These are phyloP conservation scores for Aspergillus sp. DNA, from an alignment of 2,329 filamentous ascomycete genomes.

Conservation along the genomic window DNA sequence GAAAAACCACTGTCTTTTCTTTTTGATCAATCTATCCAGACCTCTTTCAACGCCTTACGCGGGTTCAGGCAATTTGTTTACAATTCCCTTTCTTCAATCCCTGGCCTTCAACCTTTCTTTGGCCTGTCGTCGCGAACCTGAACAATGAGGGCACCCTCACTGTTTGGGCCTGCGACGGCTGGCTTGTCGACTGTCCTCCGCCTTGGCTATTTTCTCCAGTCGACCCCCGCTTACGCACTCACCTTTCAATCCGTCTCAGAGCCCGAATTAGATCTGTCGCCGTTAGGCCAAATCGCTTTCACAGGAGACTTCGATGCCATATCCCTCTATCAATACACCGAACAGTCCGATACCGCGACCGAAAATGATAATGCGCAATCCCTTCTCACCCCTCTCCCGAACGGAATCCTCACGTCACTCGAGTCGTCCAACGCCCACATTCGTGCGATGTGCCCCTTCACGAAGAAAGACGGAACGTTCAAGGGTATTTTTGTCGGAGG, in stretches of 20 bases:
- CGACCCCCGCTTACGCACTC: constrained; percentile 32
- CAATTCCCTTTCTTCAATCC: not conserved
- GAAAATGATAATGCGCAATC: constrained; percentile 77
- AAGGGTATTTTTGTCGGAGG: constrained; percentile 83
- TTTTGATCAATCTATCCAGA: constrained; percentile 7
- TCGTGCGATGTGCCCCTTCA: constrained; percentile 81
- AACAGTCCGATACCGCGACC: constrained; percentile 65
- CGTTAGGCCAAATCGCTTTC: constrained; percentile 80
- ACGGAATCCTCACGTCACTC: constrained; percentile 76
- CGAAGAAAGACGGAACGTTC: constrained; percentile 64
- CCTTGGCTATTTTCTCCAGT: constrained; percentile 26
- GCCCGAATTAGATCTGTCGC: constrained; percentile 66
- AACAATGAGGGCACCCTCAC: constrained; percentile 49
- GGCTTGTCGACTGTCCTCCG: constrained; percentile 36
- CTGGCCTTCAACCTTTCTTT: constrained; percentile 13
- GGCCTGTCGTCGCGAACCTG: constrained; percentile 41
- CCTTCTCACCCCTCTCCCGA: constrained; percentile 78
- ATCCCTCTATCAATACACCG: constrained; percentile 82
- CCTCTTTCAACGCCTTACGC: constrained; percentile 17
- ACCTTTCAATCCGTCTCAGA: constrained; percentile 39
- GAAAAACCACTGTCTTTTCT: constrained; percentile 9
- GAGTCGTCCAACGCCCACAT: constrained; percentile 81
- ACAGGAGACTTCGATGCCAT: constrained; percentile 89
- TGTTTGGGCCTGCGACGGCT: constrained; percentile 48
- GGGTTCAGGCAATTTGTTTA: constrained; percentile 3